Conservation (phyloP, 192 early-diverging fungal species). For the Linderina pennispora region DNA sequence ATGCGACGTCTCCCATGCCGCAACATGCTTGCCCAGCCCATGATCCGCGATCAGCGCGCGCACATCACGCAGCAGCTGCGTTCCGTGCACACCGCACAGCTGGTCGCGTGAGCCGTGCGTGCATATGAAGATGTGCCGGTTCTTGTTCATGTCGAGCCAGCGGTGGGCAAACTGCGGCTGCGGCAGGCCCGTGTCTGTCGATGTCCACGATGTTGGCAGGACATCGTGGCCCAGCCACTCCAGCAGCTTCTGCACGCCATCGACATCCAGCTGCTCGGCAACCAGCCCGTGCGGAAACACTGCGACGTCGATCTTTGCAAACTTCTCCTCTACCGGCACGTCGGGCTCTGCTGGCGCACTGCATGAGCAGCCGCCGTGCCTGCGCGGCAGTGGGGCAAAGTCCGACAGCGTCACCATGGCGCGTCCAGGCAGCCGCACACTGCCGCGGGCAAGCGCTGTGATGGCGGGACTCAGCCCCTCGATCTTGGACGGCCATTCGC, state of each 20-base stretch:
- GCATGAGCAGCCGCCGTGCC: constrained; percentile 1
- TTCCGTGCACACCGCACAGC: constrained; percentile 32
- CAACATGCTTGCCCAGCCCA: constrained; percentile 12
- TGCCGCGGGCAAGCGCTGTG: constrained; percentile 28
- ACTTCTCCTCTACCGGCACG: too few species aligned
- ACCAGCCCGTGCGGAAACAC: constrained; percentile 35
- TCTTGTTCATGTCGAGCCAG: constrained; percentile 32
- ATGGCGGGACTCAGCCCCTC: constrained; percentile 38
- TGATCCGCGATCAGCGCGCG: constrained; percentile 14
- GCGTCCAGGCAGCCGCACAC: constrained; percentile 21
- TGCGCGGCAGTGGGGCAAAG: constrained; percentile 20
- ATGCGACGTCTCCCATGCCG: constrained; percentile 43
- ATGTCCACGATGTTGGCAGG: constrained; percentile 27
- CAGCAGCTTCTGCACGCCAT: constrained; percentile 17
- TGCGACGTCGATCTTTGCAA: constrained; percentile 26
- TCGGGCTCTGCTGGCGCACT: background rate
- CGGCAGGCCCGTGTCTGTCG: constrained; percentile 5
- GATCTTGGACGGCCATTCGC: constrained; percentile 36
- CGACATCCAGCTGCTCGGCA: constrained; percentile 26
- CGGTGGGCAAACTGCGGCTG: constrained; percentile 27
- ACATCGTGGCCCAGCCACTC: constrained; percentile 24
- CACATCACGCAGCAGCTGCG: constrained; percentile 21
- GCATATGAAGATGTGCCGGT: constrained; percentile 46
- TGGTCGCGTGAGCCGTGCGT: constrained; percentile 39
- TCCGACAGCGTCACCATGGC: constrained; percentile 45